Evolutionary conservation across 1,284 basidiomycete species (phyloP), one percentile per base, ranked within the genome.

Genomic region (Lentinus polychrous): DNA sequence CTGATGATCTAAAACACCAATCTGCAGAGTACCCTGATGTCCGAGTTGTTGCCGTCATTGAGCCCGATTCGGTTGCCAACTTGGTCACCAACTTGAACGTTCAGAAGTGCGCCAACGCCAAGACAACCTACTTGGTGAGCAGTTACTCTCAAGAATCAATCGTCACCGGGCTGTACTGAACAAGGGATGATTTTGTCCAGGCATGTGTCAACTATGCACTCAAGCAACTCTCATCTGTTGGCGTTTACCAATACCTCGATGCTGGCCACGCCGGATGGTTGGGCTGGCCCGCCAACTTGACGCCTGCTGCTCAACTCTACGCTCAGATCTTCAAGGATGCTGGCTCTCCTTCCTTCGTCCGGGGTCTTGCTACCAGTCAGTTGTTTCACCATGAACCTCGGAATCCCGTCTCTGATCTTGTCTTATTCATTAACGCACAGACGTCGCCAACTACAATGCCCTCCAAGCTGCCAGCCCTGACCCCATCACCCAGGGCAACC

Each of bases 241-340:
- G 76, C 39, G 79, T 81, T 47, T 78, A 73, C 69, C 68, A 69
- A 66, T 81, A 81, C 66, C 67, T 81, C 51, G 78, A 82, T 60
- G 80, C 80, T 56, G 80, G 79, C 35, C 79, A 83, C 56, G 79
- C 78, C 43, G 78, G 79, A 40, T 84, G 81, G 81, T 71, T 83
- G 52, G 80, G 81, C 41, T 83, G 80, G 80, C 66, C 78, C 52
- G 78, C 79, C 42, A 83, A 83, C 67, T 64, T 82, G 60, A 49
- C 56, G 11, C 79, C 79, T 45, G 79, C 79, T 45, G 80, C 79
- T 32, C 65, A 72, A 53, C 68, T 81, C 51, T 82, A 80, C 62
- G 60, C 68, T 38, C 58, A 71, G 51, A 64, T 81, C 43, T 81
- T 70, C 65, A 66, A 66, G 54, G 60, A 58, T 52, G 78, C 78